These are phyloP conservation scores for Clohesyomyces aquaticus DNA, from an alignment of 495 filamentous ascomycete species.

Conservation along the genomic window DNA sequence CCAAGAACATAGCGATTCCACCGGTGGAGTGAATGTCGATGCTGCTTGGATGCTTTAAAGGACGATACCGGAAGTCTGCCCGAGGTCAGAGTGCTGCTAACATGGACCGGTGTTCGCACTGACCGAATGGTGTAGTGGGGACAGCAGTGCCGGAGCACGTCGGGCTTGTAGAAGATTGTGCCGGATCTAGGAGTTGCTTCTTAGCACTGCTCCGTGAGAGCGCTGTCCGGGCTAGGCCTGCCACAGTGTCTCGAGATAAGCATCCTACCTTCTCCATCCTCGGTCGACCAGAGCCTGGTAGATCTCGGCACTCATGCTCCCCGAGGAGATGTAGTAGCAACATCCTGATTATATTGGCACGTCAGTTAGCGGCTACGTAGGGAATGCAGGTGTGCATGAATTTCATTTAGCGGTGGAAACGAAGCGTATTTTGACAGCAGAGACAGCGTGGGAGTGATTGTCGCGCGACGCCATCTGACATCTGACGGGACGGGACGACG, in stretches of 20 bases:
- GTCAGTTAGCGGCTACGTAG: slow-evolving; percentile 15
- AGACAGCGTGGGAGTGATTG: too few relatives aligned
- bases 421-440: too few relatives aligned
- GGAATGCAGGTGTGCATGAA: too few relatives aligned
- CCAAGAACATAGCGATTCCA: slow-evolving; percentile 89
- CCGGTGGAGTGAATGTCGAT: slow-evolving; percentile 83
- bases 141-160: slow-evolving; percentile 81
- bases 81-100: slow-evolving; percentile 25
- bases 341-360: slow-evolving; percentile 60
- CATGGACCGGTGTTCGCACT: slow-evolving; percentile 14
- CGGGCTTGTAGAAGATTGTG: slow-evolving; percentile 89
- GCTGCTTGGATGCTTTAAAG: slow-evolving; percentile 76
- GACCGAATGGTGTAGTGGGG: slow-evolving; percentile 92
- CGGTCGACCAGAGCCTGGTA: slow-evolving; percentile 85
- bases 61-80: slow-evolving; percentile 67
- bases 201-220: too few relatives aligned
- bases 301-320: slow-evolving; percentile 66
- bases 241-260: slow-evolving; percentile 8
- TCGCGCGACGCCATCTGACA: neutral
- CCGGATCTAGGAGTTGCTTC: slow-evolving; percentile 66
- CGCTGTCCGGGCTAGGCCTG: slow-evolving; percentile 2
- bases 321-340: slow-evolving; percentile 77
- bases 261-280: slow-evolving; percentile 89
- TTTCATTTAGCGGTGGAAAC: too few relatives aligned
- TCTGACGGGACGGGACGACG: neutral